phyloP scores from a whole-genome alignment of 306 rosid species.

The Vigna reflexopilosa region DNA sequence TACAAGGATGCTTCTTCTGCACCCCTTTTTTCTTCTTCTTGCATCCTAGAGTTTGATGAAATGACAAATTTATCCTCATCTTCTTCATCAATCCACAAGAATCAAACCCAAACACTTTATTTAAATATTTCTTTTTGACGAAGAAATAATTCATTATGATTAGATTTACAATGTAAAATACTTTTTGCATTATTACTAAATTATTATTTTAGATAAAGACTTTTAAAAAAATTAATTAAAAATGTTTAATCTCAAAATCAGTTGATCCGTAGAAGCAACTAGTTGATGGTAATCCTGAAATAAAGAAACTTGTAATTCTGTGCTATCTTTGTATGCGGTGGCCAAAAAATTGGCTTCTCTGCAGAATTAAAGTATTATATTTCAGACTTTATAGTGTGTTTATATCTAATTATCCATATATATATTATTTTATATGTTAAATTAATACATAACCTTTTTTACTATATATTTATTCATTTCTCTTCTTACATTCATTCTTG shows the following conservation, averaged over 20 bases:
- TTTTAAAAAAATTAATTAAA: neutral
- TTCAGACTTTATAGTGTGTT: neutral
- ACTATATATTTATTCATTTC: too few relatives aligned
- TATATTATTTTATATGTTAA: neutral
- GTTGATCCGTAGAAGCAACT: neutral
- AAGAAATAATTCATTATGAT: too few relatives aligned
- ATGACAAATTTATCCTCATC: too few relatives aligned
- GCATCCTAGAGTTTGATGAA: too few relatives aligned
- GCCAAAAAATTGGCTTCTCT: neutral
- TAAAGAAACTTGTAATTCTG: neutral
- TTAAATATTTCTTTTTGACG: too few relatives aligned
- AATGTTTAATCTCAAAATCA: neutral
- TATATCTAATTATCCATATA: neutral
- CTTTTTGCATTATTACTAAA: neutral
- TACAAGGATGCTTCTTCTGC: too few relatives aligned
- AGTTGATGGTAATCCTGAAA: neutral
- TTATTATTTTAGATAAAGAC: neutral
- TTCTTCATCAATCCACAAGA: too few relatives aligned
- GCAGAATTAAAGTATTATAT: neutral
- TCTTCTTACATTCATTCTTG: slow-evolving; percentile 29
- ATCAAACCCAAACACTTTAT: too few relatives aligned
- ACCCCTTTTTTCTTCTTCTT: too few relatives aligned
- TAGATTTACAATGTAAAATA: too few relatives aligned
- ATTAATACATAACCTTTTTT: too few relatives aligned
- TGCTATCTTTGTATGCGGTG: neutral